Evolutionary conservation across 495 filamentous ascomycete genomes (phyloP).

Genomic region (Neurospora tetraspora): DNA sequence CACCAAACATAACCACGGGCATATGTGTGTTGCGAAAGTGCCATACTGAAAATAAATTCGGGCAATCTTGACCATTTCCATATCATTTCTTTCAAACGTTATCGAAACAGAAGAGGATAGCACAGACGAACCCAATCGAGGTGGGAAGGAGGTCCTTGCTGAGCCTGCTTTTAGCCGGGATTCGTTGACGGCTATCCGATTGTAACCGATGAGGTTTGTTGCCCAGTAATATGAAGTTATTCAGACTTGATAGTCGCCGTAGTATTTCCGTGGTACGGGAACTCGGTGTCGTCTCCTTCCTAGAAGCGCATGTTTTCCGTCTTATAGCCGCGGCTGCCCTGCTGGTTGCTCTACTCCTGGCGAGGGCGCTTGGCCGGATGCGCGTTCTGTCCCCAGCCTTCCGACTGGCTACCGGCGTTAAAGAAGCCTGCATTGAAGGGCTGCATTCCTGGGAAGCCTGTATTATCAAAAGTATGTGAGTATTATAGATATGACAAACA

Average conservation of each 20-base stretch:
- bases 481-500: neutral
- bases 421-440: slow-evolving; percentile 81
- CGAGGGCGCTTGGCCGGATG: slow-evolving; percentile 74
- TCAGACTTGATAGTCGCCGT: neutral
- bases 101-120: neutral
- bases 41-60: neutral
- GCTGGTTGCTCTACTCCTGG: slow-evolving; percentile 21
- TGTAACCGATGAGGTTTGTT: neutral
- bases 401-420: slow-evolving; percentile 30
- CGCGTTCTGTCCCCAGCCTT: slow-evolving; percentile 61
- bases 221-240: neutral
- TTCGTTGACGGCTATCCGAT: neutral
- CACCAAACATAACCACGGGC: neutral
- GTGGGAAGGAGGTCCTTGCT: neutral
- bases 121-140: neutral
- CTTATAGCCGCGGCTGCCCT: neutral
- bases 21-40: neutral
- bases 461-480: slow-evolving; percentile 1
- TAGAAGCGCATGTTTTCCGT: neutral
- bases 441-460: slow-evolving; percentile 59
- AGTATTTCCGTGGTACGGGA: no score
- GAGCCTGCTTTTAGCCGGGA: neutral
- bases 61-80: neutral
- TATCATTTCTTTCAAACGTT: neutral
- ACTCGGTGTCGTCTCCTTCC: neutral